phyloP scores from a whole-genome alignment of 768 basidiomycete species.

The Amanita fuliginea region DNA sequence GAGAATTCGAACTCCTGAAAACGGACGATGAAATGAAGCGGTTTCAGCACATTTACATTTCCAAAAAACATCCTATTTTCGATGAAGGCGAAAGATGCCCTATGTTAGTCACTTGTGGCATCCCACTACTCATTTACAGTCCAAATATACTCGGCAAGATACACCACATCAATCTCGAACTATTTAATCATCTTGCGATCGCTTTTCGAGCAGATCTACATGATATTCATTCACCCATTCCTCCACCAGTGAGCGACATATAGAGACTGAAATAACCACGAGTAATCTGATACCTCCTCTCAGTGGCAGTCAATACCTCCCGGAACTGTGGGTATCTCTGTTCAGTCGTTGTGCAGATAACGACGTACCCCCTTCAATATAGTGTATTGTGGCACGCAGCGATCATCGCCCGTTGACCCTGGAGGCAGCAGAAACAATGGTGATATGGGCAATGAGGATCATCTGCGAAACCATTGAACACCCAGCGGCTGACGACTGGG shows the following conservation, averaged over 20 bases:
- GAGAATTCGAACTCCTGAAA: neutral
- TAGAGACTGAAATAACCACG: neutral
- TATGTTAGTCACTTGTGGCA: neutral
- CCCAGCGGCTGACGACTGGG: neutral
- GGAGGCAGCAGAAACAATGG: neutral
- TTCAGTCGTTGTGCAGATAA: too few species aligned
- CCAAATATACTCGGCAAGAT: neutral
- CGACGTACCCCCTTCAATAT: neutral
- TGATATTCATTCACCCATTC: neutral
- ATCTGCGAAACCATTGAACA: neutral
- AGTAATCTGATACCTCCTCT: neutral
- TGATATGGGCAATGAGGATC: neutral
- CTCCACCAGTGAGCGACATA: neutral
- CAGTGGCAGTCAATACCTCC: neutral
- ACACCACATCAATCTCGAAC: too few species aligned
- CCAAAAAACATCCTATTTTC: neutral
- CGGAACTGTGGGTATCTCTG: neutral
- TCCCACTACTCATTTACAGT: neutral
- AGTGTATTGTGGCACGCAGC: neutral
- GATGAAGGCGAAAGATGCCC: neutral
- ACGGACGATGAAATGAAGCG: neutral
- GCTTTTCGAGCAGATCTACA: neutral
- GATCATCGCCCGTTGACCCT: neutral
- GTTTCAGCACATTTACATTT: neutral
- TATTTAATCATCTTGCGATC: too few species aligned